A percentile compares a stretch with the other conserved stretches of the same genome.
Evolutionary conservation across 768 basidiomycete species (phyloP).

Genomic region (Pisolithus tinctorius): DNA sequence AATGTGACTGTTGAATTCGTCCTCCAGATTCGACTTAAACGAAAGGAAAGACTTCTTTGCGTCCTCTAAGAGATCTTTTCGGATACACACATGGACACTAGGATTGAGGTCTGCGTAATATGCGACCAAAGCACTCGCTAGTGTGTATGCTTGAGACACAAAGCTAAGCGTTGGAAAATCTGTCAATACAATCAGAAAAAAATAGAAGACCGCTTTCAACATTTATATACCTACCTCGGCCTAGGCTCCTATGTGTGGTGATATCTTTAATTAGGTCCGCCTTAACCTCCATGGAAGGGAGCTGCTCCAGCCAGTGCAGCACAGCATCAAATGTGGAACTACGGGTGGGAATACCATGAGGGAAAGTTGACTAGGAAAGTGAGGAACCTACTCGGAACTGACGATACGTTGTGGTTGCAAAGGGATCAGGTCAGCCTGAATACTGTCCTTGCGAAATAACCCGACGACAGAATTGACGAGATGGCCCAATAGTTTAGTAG

Average conservation of each 20-base stretch:
- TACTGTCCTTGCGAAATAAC: slow-evolving; percentile 23
- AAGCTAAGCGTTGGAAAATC: slow-evolving; percentile 37
- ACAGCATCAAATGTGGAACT: slow-evolving; percentile 21
- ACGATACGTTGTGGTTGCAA: slow-evolving; percentile 28
- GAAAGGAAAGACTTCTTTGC: slow-evolving; percentile 28
- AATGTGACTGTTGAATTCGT: slow-evolving; percentile 33
- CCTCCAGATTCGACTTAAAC: slow-evolving; percentile 27
- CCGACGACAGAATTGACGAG: slow-evolving; percentile 23
- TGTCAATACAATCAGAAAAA: slow-evolving; percentile 6
- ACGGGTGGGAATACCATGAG: slow-evolving; percentile 3
- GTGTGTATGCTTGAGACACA: slow-evolving; percentile 40
- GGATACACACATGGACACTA: slow-evolving; percentile 6
- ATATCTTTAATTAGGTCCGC: slow-evolving; percentile 17
- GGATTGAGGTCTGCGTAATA: slow-evolving; percentile 7
- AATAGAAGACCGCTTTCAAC: background rate
- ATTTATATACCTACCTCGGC: slow-evolving; percentile 16
- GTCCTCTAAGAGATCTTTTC: slow-evolving; percentile 16
- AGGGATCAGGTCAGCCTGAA: slow-evolving; percentile 24
- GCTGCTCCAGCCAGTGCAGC: slow-evolving; percentile 18
- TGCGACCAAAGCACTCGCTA: slow-evolving; percentile 30
- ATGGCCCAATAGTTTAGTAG: slow-evolving; percentile 35
- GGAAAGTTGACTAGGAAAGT: background rate
- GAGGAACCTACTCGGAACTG: slow-evolving; percentile 35
- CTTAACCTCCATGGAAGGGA: slow-evolving; percentile 14
- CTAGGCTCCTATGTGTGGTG: slow-evolving; percentile 17